Evolutionary conservation across 768 basidiomycete genomes (phyloP), one percentile per base, ranked within the genome.

Genomic region (Piloderma croceum): DNA sequence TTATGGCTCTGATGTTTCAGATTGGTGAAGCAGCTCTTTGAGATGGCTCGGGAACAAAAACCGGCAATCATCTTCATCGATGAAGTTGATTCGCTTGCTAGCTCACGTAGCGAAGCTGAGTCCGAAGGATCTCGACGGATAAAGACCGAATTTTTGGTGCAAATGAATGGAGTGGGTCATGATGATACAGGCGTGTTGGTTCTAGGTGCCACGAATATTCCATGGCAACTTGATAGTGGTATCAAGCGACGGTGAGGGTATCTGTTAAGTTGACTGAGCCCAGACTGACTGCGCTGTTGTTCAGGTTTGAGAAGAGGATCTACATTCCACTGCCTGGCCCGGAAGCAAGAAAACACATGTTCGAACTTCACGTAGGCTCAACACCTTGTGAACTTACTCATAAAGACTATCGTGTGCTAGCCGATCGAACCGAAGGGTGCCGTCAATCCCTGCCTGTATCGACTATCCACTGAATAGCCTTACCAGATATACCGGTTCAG

Each of bases 21-120:
- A 57, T 73, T 97, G 36, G 96, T 99, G 35, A 92, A 90, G 61
- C 91, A 97, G 56, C 73, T 99, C 20, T 99, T 99, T 56, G 80
- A 89, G 53, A 86, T 99, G 71, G 96, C 96, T 1, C 78, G 96
- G 39, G 94, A 98, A 60, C 79, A 80, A 43, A 98, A 97, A 59
- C 96, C 96, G 0, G 81, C 94, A 1, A 99, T 99, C 63, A 97
- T 99, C 63, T 99, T 99, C 60, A 88, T 99, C 56, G 96, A 99
- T 58, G 96, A 98, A 61, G 89, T 99, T 32, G 96, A 99, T 62
- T 97, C 94, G 7, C 70, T 99, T 37, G 88, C 92, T 5, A 90
- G 96, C 1, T 86, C 91, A 17, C 79, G 96, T 52, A 93, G 87
- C 43, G 96, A 98, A 61, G 86, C 86, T n/a, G 94, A 98, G 61